Evolutionary conservation across 805 yeast species (phyloP).

Genomic region (Suhomyces tanzawaensis): DNA sequence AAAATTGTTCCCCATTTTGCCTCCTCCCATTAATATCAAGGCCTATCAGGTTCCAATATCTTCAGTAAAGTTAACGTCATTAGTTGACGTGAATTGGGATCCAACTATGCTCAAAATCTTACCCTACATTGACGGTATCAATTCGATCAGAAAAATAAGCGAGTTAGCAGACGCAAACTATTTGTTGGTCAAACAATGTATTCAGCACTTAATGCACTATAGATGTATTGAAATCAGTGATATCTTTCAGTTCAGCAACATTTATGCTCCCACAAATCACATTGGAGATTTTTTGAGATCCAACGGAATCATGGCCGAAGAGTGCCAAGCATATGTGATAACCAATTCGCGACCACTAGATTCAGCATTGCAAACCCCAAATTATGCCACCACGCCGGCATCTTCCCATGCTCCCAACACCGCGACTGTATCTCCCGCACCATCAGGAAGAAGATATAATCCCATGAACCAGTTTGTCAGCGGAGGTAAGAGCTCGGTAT

Average conservation of each 20-base stretch:
- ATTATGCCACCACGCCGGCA: conserved; percentile 10
- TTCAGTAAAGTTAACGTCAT: conserved; percentile 67
- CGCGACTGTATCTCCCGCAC: conserved; percentile 8
- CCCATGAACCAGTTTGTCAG: conserved; percentile 6
- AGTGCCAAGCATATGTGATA: conserved; percentile 81
- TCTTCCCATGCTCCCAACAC: conserved; percentile 5
- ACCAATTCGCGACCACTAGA: conserved; percentile 21
- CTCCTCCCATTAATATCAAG: conserved; percentile 71
- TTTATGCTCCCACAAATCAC: conserved; percentile 84
- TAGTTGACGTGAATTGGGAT: conserved; percentile 94
- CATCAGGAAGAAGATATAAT: conserved; percentile 2
- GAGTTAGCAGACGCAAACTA: conserved; percentile 79
- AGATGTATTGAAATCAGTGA: conserved; percentile 80
- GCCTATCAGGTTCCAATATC: conserved; percentile 90
- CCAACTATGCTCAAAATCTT: conserved; percentile 89
- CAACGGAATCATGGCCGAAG: conserved; percentile 62
- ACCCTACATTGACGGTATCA: conserved; percentile 85
- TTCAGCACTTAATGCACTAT: conserved; percentile 88
- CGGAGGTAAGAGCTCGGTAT: conserved; percentile 7
- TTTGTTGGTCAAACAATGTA: conserved; percentile 74
- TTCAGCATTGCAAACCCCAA: conserved; percentile 6
- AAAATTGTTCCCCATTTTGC: conserved; percentile 85
- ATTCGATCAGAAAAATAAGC: conserved; percentile 75
- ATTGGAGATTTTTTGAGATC: conserved; percentile 62
- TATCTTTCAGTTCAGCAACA: conserved; percentile 83